Conservation (phyloP, 768 basidiomycete species). For the Lactarius quietus region DNA sequence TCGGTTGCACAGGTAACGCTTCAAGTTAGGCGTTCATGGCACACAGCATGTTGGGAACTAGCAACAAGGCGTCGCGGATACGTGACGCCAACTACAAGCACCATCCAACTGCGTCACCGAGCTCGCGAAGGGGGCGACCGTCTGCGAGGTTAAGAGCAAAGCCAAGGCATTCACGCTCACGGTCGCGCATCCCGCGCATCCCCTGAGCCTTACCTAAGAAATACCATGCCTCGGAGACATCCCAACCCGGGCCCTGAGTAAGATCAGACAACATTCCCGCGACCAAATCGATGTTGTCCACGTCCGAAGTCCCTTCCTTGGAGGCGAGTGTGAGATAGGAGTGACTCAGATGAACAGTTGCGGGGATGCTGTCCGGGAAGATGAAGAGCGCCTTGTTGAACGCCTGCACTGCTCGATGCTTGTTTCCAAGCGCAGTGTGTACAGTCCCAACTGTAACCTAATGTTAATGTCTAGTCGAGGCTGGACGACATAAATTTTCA, state of each 20-base stretch:
- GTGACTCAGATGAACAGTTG: slow-evolving; percentile 73
- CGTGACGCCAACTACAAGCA: slow-evolving; percentile 41
- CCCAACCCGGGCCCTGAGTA: slow-evolving; percentile 81
- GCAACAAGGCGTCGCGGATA: not conserved
- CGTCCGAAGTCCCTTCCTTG: slow-evolving; percentile 29
- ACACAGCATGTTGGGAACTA: not conserved
- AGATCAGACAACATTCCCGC: slow-evolving; percentile 75
- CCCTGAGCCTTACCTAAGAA: slow-evolving; percentile 81
- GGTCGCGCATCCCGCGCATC: slow-evolving; percentile 63
- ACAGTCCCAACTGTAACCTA: slow-evolving; percentile 62
- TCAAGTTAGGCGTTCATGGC: slow-evolving; percentile 6
- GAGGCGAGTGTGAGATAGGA: slow-evolving; percentile 58
- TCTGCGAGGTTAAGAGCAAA: slow-evolving; percentile 66
- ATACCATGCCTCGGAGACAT: slow-evolving; percentile 94
- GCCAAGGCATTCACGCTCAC: slow-evolving; percentile 70
- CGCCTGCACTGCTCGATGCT: slow-evolving; percentile 64
- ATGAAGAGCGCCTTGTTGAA: slow-evolving; percentile 91
- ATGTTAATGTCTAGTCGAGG: not conserved
- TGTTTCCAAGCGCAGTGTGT: slow-evolving; percentile 57
- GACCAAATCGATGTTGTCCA: slow-evolving; percentile 69
- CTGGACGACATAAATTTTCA: slow-evolving; percentile 23
- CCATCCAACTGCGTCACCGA: slow-evolving; percentile 62
- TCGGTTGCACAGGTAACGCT: slow-evolving; percentile 1
- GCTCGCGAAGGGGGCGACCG: slow-evolving; percentile 58
- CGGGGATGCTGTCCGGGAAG: slow-evolving; percentile 70